These are phyloP conservation scores for Chlorella sp. DNA, from an alignment of 139 green algal genomes.

Conservation along the genomic window DNA sequence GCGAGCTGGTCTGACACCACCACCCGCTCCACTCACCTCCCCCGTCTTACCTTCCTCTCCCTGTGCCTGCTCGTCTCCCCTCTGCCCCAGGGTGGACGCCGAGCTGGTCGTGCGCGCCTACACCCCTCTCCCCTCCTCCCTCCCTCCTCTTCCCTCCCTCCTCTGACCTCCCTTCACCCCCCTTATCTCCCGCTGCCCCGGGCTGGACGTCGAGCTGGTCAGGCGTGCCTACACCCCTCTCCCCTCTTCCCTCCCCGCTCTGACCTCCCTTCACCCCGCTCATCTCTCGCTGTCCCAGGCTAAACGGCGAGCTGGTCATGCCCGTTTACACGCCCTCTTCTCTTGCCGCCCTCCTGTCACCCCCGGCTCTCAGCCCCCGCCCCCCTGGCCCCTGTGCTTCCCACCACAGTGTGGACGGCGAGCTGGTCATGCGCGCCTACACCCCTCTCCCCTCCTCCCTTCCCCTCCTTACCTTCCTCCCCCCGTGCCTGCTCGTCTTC, in stretches of 20 bases:
- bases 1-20: too few relatives aligned
- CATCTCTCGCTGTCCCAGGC: too few relatives aligned
- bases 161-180: too few relatives aligned
- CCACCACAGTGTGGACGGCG: conserved; percentile 57
- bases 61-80: not conserved
- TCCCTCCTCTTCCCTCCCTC: not conserved
- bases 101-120: conserved; percentile 89
- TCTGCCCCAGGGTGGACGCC: conserved; percentile 61
- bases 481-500: not conserved
- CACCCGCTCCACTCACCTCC: too few relatives aligned
- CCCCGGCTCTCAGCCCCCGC: not conserved
- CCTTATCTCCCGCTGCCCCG: too few relatives aligned
- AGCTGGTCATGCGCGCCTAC: too few relatives aligned
- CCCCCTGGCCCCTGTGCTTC: not conserved
- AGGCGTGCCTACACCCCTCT: conserved; percentile 97
- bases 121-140: not conserved
- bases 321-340: not conserved
- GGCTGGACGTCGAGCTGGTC: conserved; percentile 83
- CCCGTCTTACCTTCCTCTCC: too few relatives aligned
- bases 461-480: too few relatives aligned
- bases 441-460: too few relatives aligned
- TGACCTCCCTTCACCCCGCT: too few relatives aligned
- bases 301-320: not conserved
- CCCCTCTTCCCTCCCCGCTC: conserved; percentile 39
- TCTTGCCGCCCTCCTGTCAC: not conserved